Base-by-base conservation (phyloP, 768 basidiomycete species). In the Asterophora lycoperdoides region DNA sequence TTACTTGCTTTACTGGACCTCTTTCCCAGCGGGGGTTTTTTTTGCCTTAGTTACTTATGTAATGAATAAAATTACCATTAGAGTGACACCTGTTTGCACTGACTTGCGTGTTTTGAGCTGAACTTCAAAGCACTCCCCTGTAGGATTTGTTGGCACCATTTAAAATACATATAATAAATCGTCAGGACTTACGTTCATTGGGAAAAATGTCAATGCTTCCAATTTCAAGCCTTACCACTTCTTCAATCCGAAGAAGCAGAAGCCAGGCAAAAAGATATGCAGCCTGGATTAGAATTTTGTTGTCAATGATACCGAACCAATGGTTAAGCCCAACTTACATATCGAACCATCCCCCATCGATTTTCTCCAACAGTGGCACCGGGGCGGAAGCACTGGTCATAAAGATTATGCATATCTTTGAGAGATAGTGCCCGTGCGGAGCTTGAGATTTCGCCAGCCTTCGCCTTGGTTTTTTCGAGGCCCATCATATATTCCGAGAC, bases 401-500 rank as follows among this genome's bases (percentile, higher is more conserved):
- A 23, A 6, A 61, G 45, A 4, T 37, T 42, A 40, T 57, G 53
- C 37, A 61, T 59, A 30, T 61, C 56, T 14, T 56, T 46, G 10
- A 51, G 45, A 1, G 48, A 29, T 6, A 61, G 30, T 10, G 60
- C 58, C 2, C 57, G 37, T 2, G 60, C 60, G 9, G 60, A 61
- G 13, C 37, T 39, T n/a, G 57, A 59, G n/a, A 56, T 51, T 48
- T 61, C 55, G 3, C 57, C 55, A 5, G 49, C 29, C n/a, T 46
- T 46, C 2, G 56, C 56, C 42, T 60, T 60, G 8, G 49, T 54
- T 45, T 58, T 58, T 42, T 60, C 59, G 5, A 60, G 59, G 1
- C 59, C 59, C 15, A 58, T 41, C 60, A 61, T 61, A 38, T 57
- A 61, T 20, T 45, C 48, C 1, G 58, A 57, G 5, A 61, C 60